phyloP scores from a whole-genome alignment of 495 filamentous ascomycete species.

The Cudoniella acicularis region DNA sequence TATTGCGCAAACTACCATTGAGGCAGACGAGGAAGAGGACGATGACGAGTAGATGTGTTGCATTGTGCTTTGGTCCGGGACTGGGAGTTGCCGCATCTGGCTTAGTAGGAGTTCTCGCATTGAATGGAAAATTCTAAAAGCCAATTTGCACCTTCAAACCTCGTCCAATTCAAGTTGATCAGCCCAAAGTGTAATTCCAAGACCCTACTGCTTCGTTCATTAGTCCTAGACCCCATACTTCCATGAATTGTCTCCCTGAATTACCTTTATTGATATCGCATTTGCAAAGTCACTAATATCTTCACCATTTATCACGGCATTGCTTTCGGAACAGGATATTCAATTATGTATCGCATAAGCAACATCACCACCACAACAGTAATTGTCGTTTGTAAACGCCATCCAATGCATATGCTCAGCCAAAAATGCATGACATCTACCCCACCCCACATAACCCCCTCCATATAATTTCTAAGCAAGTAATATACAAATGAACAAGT shows the following conservation, averaged over 20 bases:
- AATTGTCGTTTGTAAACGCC: background rate
- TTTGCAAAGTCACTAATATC: too few relatives aligned
- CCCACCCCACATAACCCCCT: background rate
- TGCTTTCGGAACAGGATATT: background rate
- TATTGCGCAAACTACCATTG: slow-evolving; percentile 70
- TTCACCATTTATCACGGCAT: too few relatives aligned
- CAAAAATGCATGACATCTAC: background rate
- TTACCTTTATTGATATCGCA: too few relatives aligned
- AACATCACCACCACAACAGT: too few relatives aligned
- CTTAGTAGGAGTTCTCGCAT: background rate
- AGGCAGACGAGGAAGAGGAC: slow-evolving; percentile 67
- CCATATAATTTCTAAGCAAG: background rate
- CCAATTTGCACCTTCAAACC: background rate
- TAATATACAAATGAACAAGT: slow-evolving; percentile 9
- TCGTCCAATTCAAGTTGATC: background rate
- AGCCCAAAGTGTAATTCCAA: too few relatives aligned
- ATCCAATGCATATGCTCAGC: background rate
- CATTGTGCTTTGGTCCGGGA: background rate
- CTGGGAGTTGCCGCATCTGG: slow-evolving; percentile 1
- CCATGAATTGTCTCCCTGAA: background rate
- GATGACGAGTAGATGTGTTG: slow-evolving; percentile 11
- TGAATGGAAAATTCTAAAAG: slow-evolving; percentile 1
- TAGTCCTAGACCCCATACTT: too few relatives aligned
- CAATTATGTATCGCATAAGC: background rate
- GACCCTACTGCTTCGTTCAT: too few relatives aligned